Evolutionary conservation across 2,329 filamentous ascomycete species (phyloP).

Genomic region (Rhexocercosporidium sp.): DNA sequence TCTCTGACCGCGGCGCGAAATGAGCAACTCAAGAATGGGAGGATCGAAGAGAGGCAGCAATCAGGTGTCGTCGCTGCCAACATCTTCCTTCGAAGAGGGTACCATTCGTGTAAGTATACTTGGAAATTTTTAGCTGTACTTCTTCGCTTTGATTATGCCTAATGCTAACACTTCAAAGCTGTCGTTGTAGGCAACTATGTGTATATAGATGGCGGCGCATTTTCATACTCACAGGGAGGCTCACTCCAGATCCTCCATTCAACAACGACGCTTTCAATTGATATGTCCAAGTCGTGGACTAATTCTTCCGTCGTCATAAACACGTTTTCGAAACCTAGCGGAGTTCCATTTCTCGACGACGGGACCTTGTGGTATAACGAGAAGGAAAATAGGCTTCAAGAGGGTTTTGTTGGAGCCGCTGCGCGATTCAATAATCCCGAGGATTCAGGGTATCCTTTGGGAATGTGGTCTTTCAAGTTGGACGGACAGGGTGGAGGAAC

Average conservation of each 20-base stretch:
- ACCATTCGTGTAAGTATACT: slow-evolving; percentile 17
- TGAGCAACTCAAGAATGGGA: slow-evolving; percentile 5
- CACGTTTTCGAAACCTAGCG: slow-evolving; percentile 16
- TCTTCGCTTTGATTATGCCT: background rate
- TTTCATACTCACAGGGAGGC: slow-evolving; percentile 12
- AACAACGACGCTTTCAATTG: slow-evolving; percentile 23
- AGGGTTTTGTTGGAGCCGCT: slow-evolving; percentile 15
- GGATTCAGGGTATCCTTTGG: slow-evolving; percentile 1
- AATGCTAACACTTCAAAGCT: slow-evolving; percentile 18
- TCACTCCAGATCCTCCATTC: slow-evolving; percentile 12
- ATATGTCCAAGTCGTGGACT: slow-evolving; percentile 25
- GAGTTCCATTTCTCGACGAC: slow-evolving; percentile 14
- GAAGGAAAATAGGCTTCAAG: slow-evolving; percentile 10
- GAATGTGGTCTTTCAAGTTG: slow-evolving; percentile 19
- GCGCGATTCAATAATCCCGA: slow-evolving; percentile 20
- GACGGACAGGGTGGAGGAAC: slow-evolving; percentile 19
- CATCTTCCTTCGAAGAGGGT: slow-evolving; percentile 17
- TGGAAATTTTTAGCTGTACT: background rate
- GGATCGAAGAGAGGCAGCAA: slow-evolving; percentile 16
- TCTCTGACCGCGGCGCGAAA: background rate
- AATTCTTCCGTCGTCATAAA: slow-evolving; percentile 26
- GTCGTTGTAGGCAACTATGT: slow-evolving; percentile 26
- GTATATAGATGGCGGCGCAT: slow-evolving; percentile 30
- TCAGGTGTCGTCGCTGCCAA: slow-evolving; percentile 9
- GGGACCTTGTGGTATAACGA: slow-evolving; percentile 13